Evolutionary conservation across 768 basidiomycete species (phyloP).

Genomic region (Coprinopsis cinerea): DNA sequence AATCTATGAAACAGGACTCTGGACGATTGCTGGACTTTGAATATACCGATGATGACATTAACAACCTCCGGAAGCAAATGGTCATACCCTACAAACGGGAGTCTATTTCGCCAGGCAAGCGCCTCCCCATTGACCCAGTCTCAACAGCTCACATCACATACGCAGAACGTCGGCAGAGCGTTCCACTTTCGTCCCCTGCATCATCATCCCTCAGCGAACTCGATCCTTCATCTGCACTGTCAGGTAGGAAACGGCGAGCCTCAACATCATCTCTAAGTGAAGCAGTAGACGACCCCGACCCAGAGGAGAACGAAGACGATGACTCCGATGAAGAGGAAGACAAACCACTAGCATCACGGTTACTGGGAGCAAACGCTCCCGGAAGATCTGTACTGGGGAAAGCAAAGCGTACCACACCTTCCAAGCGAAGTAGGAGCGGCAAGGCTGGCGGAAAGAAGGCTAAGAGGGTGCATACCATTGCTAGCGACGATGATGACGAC

Average conservation of each 20-base stretch:
- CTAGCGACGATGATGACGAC: not conserved
- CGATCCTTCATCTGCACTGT: slow-evolving; percentile 38
- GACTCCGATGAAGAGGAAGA: slow-evolving; percentile 41
- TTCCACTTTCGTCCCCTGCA: slow-evolving; percentile 41
- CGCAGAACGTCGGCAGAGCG: slow-evolving; percentile 28
- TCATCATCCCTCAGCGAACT: slow-evolving; percentile 33
- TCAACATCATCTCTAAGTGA: slow-evolving; percentile 45
- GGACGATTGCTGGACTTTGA: slow-evolving; percentile 75
- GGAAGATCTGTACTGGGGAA: slow-evolving; percentile 7
- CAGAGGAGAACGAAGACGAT: slow-evolving; percentile 40
- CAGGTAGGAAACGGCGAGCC: slow-evolving; percentile 46
- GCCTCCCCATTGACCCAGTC: slow-evolving; percentile 4
- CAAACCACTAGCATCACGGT: slow-evolving; percentile 40
- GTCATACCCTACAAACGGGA: slow-evolving; percentile 43
- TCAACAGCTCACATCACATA: slow-evolving; percentile 19
- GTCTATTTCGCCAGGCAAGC: slow-evolving; percentile 42
- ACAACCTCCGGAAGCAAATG: slow-evolving; percentile 69
- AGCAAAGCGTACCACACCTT: slow-evolving; percentile 26
- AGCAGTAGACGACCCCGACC: too few species aligned
- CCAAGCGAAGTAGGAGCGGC: slow-evolving; percentile 39
- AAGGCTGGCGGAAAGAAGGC: slow-evolving; percentile 23
- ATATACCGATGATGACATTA: slow-evolving; percentile 66
- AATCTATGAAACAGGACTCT: slow-evolving; percentile 46
- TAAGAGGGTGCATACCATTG: slow-evolving; percentile 3
- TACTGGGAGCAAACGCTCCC: slow-evolving; percentile 16